These are phyloP conservation scores for Camelina sativa DNA, from an alignment of 345 rosid species.

Conservation along the genomic window DNA sequence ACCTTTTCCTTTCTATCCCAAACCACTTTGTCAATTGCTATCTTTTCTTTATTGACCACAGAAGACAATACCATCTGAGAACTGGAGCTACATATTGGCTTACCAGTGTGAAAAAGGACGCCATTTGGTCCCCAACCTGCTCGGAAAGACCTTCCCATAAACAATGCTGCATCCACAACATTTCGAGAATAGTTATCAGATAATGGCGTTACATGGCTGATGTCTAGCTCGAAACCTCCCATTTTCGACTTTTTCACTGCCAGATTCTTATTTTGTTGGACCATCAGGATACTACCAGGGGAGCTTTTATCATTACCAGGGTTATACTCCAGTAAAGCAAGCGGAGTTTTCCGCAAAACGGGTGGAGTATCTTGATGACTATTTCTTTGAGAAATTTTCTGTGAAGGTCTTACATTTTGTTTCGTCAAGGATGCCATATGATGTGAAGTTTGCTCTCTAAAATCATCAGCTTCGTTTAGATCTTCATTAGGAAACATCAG, in stretches of 20 bases:
- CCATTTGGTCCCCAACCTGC: constrained; percentile 99
- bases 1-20: constrained; percentile 68
- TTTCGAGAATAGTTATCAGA: constrained; percentile 70
- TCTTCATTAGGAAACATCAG: constrained; percentile 81
- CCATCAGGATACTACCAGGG: constrained; percentile 68
- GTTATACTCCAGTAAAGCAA: constrained; percentile 80
- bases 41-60: constrained; percentile 72
- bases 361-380: constrained; percentile 57
- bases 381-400: constrained; percentile 53
- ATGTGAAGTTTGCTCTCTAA: constrained; percentile 46
- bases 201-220: constrained; percentile 66
- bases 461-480: constrained; percentile 57
- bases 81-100: constrained; percentile 56
- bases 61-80: constrained; percentile 69
- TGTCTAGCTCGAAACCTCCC: constrained; percentile 81
- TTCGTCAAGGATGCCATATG: constrained; percentile 53
- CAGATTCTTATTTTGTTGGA: constrained; percentile 71
- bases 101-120: constrained; percentile 82
- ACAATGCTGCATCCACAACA: constrained; percentile 91
- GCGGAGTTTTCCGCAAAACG: constrained; percentile 64
- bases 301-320: constrained; percentile 60
- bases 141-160: constrained; percentile 97
- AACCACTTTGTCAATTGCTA: constrained; percentile 84
- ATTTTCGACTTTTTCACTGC: constrained; percentile 54
- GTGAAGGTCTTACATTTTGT: constrained; percentile 54